phyloP scores from a whole-genome alignment of 768 basidiomycete species.

The Boletus reticuloceps region DNA sequence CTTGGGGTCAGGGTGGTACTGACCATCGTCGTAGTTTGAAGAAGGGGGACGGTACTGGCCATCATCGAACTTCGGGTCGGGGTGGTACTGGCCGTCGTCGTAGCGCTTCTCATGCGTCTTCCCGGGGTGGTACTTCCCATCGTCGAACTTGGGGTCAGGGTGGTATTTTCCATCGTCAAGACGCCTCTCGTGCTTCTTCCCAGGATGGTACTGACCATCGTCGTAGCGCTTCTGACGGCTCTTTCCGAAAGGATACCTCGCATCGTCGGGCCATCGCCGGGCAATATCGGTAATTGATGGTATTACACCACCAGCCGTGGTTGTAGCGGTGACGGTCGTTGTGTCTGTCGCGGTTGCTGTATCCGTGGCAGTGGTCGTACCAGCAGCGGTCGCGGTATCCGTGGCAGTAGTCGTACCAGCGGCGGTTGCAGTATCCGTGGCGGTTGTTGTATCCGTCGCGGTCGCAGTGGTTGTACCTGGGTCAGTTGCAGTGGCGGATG shows the following conservation, averaged over 20 bases:
- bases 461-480: not conserved
- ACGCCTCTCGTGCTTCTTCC: not conserved
- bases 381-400: not conserved
- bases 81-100: conserved; percentile 6
- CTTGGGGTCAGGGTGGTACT: not conserved
- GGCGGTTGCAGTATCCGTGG: not conserved
- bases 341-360: not conserved
- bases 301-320: not conserved
- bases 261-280: not conserved
- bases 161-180: conserved; percentile 8
- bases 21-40: conserved; percentile 4
- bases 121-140: not conserved
- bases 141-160: not conserved
- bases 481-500: not conserved
- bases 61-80: not conserved
- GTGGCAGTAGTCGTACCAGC: not conserved
- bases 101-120: not conserved
- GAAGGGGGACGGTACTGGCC: not conserved
- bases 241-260: not conserved
- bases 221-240: conserved; percentile 11
- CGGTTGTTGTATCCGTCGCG: not conserved
- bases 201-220: conserved; percentile 6
- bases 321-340: not conserved
- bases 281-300: not conserved
- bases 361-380: too few species aligned